A percentile compares a stretch with the other conserved stretches of the same genome.
phyloP scores from a whole-genome alignment of 805 yeast genomes.

The Ogataea philodendri region DNA sequence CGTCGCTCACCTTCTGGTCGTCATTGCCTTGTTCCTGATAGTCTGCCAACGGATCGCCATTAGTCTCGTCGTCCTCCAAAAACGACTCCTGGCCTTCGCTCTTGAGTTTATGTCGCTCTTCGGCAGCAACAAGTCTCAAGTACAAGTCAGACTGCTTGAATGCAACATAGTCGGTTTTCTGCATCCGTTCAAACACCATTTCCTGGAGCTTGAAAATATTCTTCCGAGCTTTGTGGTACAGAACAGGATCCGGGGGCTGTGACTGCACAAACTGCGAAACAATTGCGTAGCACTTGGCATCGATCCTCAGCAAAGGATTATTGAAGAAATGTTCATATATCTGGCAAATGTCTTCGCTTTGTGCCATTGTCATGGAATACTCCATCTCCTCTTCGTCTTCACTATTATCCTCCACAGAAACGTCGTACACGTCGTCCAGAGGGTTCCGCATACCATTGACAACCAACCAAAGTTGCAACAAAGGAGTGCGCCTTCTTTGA shows the following conservation, averaged over 20 bases:
- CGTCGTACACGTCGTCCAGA: constrained; percentile 46
- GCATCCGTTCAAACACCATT: constrained; percentile 49
- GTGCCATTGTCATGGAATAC: constrained; percentile 34
- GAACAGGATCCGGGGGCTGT: constrained; percentile 21
- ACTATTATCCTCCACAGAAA: constrained; percentile 30
- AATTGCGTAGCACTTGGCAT: constrained; percentile 28
- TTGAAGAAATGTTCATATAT: constrained; percentile 47
- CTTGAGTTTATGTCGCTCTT: constrained; percentile 18
- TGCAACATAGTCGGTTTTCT: constrained; percentile 49
- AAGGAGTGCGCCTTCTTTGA: constrained; percentile 40
- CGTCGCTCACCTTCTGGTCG: constrained; percentile 41
- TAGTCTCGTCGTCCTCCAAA: constrained; percentile 25
- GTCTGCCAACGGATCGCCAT: constrained; percentile 34
- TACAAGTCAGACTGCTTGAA: constrained; percentile 61
- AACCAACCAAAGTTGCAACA: constrained; percentile 63
- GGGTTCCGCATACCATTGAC: constrained; percentile 74
- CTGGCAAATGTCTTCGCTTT: constrained; percentile 50
- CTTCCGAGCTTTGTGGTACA: constrained; percentile 55
- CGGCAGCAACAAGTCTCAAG: constrained; percentile 48
- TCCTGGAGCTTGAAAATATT: constrained; percentile 60
- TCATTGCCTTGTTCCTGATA: constrained; percentile 33
- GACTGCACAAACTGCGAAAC: constrained; percentile 39
- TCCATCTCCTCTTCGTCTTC: constrained; percentile 24
- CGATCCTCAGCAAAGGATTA: constrained; percentile 31
- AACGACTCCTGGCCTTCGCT: constrained; percentile 2